phyloP scores from a whole-genome alignment of 139 green algal genomes.

The Picochlorum sp. region DNA sequence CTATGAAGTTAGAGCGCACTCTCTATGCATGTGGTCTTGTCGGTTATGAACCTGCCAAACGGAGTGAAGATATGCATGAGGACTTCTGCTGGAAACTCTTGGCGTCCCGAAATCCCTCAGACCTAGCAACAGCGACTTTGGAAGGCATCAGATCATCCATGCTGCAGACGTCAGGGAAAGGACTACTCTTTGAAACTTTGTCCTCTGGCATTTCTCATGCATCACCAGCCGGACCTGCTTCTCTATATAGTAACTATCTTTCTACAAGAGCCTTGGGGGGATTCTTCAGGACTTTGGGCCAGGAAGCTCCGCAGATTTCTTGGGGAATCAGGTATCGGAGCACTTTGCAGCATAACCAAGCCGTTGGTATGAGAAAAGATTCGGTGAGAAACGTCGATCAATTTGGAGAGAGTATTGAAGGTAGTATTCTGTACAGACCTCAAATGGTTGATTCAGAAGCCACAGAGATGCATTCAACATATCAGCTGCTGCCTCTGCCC shows the following conservation, averaged over 20 bases:
- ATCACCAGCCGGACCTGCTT: no score
- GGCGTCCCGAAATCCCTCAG: no score
- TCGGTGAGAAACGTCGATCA: constrained; percentile 3
- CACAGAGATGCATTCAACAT: constrained; percentile 11
- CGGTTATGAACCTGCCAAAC: neutral
- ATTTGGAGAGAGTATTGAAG: neutral
- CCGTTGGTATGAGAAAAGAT: neutral
- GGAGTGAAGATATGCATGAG: no score
- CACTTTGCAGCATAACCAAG: neutral
- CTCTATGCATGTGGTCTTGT: neutral
- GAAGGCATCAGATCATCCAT: no score
- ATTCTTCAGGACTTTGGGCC: neutral
- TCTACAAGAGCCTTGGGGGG: neutral
- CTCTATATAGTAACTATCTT: no score
- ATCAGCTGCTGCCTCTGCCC: constrained; percentile 29
- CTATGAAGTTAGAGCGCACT: neutral
- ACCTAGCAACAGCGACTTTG: no score
- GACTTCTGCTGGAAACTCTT: no score
- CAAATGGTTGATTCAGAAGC: constrained; percentile 12
- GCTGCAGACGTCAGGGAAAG: no score
- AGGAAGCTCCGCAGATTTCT: constrained; percentile 13
- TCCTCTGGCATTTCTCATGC: no score
- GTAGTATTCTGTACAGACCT: neutral
- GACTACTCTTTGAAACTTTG: no score
- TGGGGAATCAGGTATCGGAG: constrained; percentile 12